Conservation (phyloP, 495 filamentous ascomycete species). For the Aspergillus heteromorphus region DNA sequence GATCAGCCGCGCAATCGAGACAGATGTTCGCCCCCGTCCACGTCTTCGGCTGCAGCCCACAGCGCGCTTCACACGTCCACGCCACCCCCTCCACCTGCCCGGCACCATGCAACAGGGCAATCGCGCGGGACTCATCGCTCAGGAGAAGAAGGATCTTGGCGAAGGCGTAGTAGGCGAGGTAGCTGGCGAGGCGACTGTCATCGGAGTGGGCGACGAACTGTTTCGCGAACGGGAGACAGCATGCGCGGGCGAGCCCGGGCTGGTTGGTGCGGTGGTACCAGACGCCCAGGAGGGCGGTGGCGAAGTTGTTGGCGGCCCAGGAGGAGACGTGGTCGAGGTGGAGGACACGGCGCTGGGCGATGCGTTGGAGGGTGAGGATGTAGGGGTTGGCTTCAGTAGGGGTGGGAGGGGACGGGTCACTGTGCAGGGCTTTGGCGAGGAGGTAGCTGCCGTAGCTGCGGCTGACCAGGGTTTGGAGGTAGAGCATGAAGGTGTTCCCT, state of each 20-base stretch:
- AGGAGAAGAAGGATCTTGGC: not conserved
- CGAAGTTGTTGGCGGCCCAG: not conserved
- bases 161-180: not conserved
- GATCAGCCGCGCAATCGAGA: not conserved
- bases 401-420: too few species aligned
- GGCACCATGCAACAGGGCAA: not conserved
- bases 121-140: not conserved
- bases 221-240: not conserved
- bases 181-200: not conserved
- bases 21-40: not conserved
- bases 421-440: not conserved
- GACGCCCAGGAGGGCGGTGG: not conserved
- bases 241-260: not conserved
- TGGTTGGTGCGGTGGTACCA: not conserved
- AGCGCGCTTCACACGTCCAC: not conserved
- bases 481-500: not conserved
- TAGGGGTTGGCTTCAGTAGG: not conserved
- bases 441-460: not conserved
- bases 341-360: not conserved
- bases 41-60: not conserved
- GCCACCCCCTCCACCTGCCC: not conserved
- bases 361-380: not conserved
- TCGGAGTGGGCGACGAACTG: not conserved
- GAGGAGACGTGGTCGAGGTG: not conserved
- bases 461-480: not conserved